Evolutionary conservation across 352 stramenopile species (phyloP), one percentile per base, ranked within the genome.

Genomic region (Peronospora belbahrii): DNA sequence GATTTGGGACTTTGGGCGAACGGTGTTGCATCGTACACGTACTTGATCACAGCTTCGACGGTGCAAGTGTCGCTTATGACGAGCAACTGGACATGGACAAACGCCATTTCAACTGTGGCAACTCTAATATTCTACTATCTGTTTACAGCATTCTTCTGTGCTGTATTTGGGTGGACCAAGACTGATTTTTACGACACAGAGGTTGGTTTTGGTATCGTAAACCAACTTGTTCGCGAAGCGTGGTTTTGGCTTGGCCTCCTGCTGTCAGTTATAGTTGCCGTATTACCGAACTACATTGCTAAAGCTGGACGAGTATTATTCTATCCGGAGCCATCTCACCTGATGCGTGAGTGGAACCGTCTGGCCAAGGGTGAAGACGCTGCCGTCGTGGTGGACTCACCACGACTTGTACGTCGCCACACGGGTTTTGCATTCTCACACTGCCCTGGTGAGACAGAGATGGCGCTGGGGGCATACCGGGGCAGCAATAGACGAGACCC

Each of bases 301-400:
- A 92, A 92, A 54, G 78, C 83, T 11, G 79, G 78, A 19, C 77
- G 81, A 34, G 81, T 94, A 14, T 58, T 94, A 8, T 94, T 94
- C 34, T 94, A 92, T 53, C 83, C 83, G 0, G 83, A 94, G 53
- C 83, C 83, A 24, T 92, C 83, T 20, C 81, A 94, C 37, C 43
- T 94, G 43, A 94, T 94, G 83, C 81, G 83, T 14, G 83, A 94
- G 56, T 94, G 83, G 83, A 94, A 94, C 55, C 77, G 77, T 30
- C 28, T 92, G 55, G 74, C 78, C n/a, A 89, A 89, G 58, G 61
- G 67, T 14, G 75, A 88, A 48, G 77, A 89, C 23, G 59, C 73
- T 0, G 65, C 67, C 0, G 56, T 74, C 25, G 45, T 73, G 8
- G 48, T 79, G 51, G 71, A 91, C 13, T 85, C 77, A 1, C 79